Evolutionary conservation across 306 rosid species (phyloP).

Genomic region (Glycyrrhiza uralensis): DNA sequence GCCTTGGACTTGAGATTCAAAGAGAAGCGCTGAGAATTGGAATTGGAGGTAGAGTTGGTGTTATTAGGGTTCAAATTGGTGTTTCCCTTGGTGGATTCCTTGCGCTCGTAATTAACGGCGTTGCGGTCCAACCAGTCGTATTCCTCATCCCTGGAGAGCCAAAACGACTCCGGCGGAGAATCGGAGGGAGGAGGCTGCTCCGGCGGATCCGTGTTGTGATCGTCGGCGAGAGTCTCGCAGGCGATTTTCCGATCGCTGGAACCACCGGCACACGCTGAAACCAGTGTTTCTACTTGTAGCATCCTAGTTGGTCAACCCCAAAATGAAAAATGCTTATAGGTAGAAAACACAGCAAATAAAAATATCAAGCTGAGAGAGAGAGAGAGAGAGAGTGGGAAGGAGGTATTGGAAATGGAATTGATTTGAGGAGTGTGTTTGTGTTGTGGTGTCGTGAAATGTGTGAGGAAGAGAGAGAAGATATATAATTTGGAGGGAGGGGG

Average conservation of each 20-base stretch:
- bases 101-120: conserved; percentile 81
- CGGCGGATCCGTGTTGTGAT: conserved; percentile 32
- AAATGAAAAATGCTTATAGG: background rate
- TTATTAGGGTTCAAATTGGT: conserved; percentile 31
- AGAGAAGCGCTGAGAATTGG: conserved; percentile 71
- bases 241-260: conserved; percentile 73
- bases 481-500: conserved; percentile 36
- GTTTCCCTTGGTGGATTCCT: conserved; percentile 66
- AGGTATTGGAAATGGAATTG: no score
- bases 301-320: conserved; percentile 24
- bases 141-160: conserved; percentile 82
- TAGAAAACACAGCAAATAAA: background rate
- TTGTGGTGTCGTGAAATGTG: background rate
- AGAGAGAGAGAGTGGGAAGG: background rate
- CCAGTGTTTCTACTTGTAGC: conserved; percentile 90
- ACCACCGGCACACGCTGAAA: conserved; percentile 81
- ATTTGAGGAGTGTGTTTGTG: background rate
- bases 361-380: background rate
- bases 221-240: conserved; percentile 62
- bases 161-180: conserved; percentile 85
- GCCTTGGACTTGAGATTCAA: conserved; percentile 66
- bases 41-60: conserved; percentile 40
- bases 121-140: conserved; percentile 80
- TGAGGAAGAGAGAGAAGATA: background rate
- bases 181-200: conserved; percentile 45